Evolutionary conservation across 2,329 filamentous ascomycete species (phyloP).

Genomic region (Pyrenochaeta sp.): DNA sequence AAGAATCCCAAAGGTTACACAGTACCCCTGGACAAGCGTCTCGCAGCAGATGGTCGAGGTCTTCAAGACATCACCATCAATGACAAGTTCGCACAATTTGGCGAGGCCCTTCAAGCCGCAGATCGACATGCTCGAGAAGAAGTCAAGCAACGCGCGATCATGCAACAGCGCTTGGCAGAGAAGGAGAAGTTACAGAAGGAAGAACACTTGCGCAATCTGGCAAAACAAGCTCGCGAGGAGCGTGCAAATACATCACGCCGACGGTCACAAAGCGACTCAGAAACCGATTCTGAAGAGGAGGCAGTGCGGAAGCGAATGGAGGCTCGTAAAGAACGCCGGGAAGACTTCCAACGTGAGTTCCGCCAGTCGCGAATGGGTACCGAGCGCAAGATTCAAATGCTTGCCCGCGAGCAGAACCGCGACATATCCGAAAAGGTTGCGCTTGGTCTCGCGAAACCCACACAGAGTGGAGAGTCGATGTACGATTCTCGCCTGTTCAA

Average conservation of each 20-base stretch:
- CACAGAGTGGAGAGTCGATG: slow-evolving; percentile 91
- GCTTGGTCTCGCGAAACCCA: slow-evolving; percentile 92
- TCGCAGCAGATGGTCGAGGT: slow-evolving; percentile 91
- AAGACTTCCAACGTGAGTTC: slow-evolving; percentile 87
- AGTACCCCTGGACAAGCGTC: slow-evolving; percentile 90
- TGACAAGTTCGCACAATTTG: slow-evolving; percentile 97
- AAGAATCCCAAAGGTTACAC: slow-evolving; percentile 99
- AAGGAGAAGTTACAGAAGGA: slow-evolving; percentile 97
- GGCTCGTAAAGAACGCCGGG: slow-evolving; percentile 77
- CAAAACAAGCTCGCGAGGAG: slow-evolving; percentile 91
- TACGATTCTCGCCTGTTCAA: slow-evolving; percentile 97
- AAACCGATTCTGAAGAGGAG: slow-evolving; percentile 66
- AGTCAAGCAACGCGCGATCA: slow-evolving; percentile 87
- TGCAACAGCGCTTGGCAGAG: slow-evolving; percentile 96
- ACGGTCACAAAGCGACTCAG: slow-evolving; percentile 53
- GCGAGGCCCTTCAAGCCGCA: slow-evolving; percentile 91
- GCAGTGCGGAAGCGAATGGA: slow-evolving; percentile 79
- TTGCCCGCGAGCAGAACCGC: slow-evolving; percentile 93
- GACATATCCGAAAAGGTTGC: slow-evolving; percentile 98
- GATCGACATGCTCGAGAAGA: slow-evolving; percentile 95
- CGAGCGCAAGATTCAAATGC: slow-evolving; percentile 88
- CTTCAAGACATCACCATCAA: slow-evolving; percentile 95
- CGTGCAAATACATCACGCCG: slow-evolving; percentile 61
- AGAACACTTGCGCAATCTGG: slow-evolving; percentile 85
- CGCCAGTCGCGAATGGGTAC: slow-evolving; percentile 95